A percentile compares a stretch with the other conserved stretches of the same genome.
phyloP scores from a whole-genome alignment of 257 asterid species.

The Nemophila menziesii region DNA sequence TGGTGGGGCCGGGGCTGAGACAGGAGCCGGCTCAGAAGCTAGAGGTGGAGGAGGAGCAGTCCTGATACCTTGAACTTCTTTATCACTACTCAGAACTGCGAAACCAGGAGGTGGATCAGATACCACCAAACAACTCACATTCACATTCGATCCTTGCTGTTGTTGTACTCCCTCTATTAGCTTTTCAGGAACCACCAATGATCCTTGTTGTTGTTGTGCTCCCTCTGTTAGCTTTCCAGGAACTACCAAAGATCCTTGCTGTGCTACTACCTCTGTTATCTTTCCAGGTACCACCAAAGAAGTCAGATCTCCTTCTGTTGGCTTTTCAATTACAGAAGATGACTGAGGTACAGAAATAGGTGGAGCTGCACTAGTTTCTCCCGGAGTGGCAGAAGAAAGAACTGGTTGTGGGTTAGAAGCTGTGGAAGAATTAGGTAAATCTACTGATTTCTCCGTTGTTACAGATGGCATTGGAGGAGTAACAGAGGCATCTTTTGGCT shows the following conservation, averaged over 20 bases:
- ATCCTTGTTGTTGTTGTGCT: too few species aligned
- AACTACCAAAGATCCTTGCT: neutral
- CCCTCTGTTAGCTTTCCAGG: slow-evolving; percentile 16
- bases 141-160: neutral
- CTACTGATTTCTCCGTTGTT: slow-evolving; percentile 20
- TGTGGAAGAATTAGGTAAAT: slow-evolving; percentile 16
- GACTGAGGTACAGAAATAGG: slow-evolving; percentile 10
- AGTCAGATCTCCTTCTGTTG: neutral
- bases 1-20: slow-evolving; percentile 23
- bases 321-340: slow-evolving; percentile 13
- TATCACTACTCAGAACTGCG: slow-evolving; percentile 24
- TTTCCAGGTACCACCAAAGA: too few species aligned
- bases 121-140: slow-evolving; percentile 6
- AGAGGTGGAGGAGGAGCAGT: too few species aligned
- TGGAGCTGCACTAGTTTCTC: slow-evolving; percentile 19
- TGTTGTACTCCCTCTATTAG: neutral
- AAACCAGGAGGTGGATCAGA: slow-evolving; percentile 12
- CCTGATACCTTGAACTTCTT: slow-evolving; percentile 22
- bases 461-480: slow-evolving; percentile 11
- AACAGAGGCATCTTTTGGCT: slow-evolving; percentile 33
- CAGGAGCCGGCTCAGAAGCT: slow-evolving; percentile 28
- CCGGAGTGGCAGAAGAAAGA: slow-evolving; percentile 20
- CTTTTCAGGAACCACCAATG: too few species aligned
- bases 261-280: neutral
- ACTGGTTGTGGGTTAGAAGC: slow-evolving; percentile 19